A percentile compares a stretch with the other conserved stretches of the same genome.
Conservation (phyloP, 352 stramenopile species). For the Pythium myriotylum region DNA sequence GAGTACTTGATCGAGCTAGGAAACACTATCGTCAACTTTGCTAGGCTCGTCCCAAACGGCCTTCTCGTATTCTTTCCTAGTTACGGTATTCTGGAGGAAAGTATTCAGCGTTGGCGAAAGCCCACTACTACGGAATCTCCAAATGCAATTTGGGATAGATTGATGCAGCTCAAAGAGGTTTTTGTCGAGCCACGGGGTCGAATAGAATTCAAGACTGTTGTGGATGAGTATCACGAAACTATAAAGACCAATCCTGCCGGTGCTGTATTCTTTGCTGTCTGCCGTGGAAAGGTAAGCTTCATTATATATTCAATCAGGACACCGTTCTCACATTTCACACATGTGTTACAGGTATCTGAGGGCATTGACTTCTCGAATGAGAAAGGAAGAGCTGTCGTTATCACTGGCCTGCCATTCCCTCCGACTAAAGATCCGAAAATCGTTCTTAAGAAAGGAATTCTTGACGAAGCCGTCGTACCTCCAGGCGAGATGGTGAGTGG, state of each 20-base stretch:
- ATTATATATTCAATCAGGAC: background rate
- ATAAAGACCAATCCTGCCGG: constrained; percentile 80
- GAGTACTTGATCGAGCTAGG: constrained; percentile 96
- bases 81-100: constrained; percentile 95
- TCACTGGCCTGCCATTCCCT: constrained; percentile 99
- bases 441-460: constrained; percentile 96
- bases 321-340: background rate
- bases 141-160: constrained; percentile 78
- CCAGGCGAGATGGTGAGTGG: constrained; percentile 61
- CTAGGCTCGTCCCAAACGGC: constrained; percentile 94
- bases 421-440: constrained; percentile 97
- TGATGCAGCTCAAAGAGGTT: constrained; percentile 74
- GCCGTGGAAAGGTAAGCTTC: constrained; percentile 92
- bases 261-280: constrained; percentile 98
- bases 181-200: constrained; percentile 78
- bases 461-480: constrained; percentile 81
- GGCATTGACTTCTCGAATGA: constrained; percentile 99
- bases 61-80: constrained; percentile 99
- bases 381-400: constrained; percentile 96
- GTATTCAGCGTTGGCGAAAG: constrained; percentile 73
- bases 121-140: constrained; percentile 40
- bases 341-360: constrained; percentile 88
- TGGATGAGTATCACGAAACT: constrained; percentile 80
- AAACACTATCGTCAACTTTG: constrained; percentile 95
- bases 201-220: constrained; percentile 76